phyloP scores from a whole-genome alignment of 345 rosid species.

The Eucalyptus cladocalyx region DNA sequence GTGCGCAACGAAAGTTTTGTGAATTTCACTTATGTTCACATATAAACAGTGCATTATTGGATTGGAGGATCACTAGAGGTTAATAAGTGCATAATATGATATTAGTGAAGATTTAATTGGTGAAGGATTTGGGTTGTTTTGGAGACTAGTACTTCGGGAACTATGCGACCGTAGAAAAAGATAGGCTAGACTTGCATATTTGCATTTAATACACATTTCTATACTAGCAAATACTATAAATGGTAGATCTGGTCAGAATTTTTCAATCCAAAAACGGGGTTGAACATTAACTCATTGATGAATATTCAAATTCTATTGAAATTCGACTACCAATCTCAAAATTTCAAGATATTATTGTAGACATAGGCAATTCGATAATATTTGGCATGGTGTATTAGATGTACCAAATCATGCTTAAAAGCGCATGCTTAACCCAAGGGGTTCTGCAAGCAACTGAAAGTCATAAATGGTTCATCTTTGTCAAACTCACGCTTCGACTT shows the following conservation, averaged over 20 bases:
- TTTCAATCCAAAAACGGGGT: not conserved
- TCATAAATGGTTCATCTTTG: not conserved
- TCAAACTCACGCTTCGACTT: not conserved
- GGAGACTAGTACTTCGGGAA: not conserved
- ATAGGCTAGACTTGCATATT: not conserved
- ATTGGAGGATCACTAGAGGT: not conserved
- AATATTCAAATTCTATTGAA: not conserved
- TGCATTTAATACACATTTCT: not conserved
- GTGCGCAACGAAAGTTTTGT: not conserved
- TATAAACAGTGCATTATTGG: not conserved
- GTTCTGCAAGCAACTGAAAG: not conserved
- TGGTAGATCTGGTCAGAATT: not conserved
- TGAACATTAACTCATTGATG: not conserved
- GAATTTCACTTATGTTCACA: not conserved
- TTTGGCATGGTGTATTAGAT: not conserved
- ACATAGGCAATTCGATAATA: not conserved
- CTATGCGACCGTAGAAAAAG: not conserved
- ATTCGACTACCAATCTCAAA: not conserved
- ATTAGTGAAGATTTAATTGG: not conserved
- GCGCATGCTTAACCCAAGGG: not conserved
- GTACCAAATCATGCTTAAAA: not conserved
- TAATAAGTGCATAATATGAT: not conserved
- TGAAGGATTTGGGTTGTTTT: not conserved
- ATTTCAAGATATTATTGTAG: not conserved
- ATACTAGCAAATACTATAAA: not conserved